Conservation (phyloP, 2,329 filamentous ascomycete species). For the Trichoderma pleuroti region DNA sequence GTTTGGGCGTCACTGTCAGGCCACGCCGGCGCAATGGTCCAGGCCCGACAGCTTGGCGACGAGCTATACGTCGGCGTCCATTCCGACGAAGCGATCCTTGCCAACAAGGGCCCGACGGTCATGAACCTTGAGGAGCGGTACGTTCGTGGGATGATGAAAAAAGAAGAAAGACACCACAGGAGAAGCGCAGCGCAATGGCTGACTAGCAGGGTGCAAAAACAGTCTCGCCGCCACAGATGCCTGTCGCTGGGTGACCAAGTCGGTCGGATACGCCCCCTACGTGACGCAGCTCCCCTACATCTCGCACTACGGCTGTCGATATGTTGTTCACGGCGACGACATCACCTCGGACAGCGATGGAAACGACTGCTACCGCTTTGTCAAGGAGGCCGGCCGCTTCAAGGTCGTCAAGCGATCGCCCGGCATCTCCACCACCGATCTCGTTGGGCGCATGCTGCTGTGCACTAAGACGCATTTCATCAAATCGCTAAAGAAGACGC, state of each 20-base stretch:
- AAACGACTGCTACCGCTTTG: conserved; percentile 95
- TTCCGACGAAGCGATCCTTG: conserved; percentile 90
- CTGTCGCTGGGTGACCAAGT: conserved; percentile 88
- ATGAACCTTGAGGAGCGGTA: conserved; percentile 90
- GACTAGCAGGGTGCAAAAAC: conserved; percentile 12
- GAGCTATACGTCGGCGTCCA: conserved; percentile 92
- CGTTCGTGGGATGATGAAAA: conserved; percentile 11
- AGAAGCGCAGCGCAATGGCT: neutral
- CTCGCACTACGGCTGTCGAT: conserved; percentile 89
- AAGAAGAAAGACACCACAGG: neutral
- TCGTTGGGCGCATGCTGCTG: conserved; percentile 96
- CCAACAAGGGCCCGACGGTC: conserved; percentile 96
- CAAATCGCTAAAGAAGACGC: conserved; percentile 65
- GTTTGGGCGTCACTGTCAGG: conserved; percentile 47
- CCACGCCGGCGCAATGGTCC: conserved; percentile 94
- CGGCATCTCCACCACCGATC: conserved; percentile 92
- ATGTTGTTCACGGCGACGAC: conserved; percentile 95
- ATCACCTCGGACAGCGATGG: conserved; percentile 92
- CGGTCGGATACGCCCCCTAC: conserved; percentile 83
- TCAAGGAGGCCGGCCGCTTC: conserved; percentile 90
- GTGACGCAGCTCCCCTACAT: conserved; percentile 94
- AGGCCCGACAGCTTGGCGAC: conserved; percentile 84
- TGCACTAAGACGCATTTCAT: conserved; percentile 96
- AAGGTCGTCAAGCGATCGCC: conserved; percentile 96
- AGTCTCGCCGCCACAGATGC: conserved; percentile 87